A percentile compares a stretch with the other conserved stretches of the same genome.
phyloP scores from a whole-genome alignment of 768 basidiomycete species.

The Suillus weaverae region DNA sequence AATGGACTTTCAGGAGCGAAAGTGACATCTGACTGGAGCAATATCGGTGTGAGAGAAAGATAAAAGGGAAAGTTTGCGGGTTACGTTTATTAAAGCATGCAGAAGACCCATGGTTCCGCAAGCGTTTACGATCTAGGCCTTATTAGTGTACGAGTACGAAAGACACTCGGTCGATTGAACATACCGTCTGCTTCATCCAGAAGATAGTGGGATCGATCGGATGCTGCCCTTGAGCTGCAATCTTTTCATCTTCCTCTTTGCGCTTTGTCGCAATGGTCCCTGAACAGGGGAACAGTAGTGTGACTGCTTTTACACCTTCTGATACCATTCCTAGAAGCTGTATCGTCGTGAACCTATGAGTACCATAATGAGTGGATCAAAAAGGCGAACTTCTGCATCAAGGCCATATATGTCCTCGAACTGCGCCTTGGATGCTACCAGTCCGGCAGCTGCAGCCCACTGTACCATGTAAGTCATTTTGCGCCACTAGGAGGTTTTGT shows the following conservation, averaged over 20 bases:
- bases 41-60: conserved; percentile 8
- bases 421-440: conserved; percentile 46
- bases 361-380: background rate
- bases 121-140: conserved; percentile 69
- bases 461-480: conserved; percentile 22
- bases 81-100: conserved; percentile 80
- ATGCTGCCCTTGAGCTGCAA: conserved; percentile 45
- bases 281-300: conserved; percentile 80
- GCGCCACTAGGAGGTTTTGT: background rate
- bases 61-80: conserved; percentile 21
- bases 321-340: conserved; percentile 67
- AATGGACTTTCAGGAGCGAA: conserved; percentile 60
- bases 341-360: background rate
- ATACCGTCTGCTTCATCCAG: conserved; percentile 90
- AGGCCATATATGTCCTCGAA: conserved; percentile 77
- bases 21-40: conserved; percentile 52
- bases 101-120: conserved; percentile 88
- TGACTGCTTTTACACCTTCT: conserved; percentile 76
- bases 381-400: conserved; percentile 54
- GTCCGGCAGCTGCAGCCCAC: conserved; percentile 74
- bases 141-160: conserved; percentile 1
- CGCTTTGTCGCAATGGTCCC: conserved; percentile 50
- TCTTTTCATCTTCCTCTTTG: conserved; percentile 58
- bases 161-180: conserved; percentile 14
- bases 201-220: conserved; percentile 65